These are phyloP conservation scores for Macrophomina pseudophaseolina DNA, from an alignment of 2,329 filamentous ascomycete genomes.

Conservation along the genomic window DNA sequence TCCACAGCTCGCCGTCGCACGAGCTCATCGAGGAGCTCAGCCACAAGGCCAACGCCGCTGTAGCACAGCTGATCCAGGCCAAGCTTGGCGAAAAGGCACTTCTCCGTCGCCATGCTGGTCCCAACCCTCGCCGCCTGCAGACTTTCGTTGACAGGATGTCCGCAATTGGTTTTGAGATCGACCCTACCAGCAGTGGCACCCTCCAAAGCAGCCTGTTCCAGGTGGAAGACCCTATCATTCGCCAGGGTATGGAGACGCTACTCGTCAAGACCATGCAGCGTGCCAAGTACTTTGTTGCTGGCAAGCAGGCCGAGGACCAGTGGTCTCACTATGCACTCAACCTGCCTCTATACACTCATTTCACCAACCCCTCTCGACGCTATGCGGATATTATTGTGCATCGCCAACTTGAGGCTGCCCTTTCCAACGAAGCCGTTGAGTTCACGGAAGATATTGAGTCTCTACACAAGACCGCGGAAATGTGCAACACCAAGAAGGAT, in stretches of 20 bases:
- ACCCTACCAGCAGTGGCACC: slow-evolving; percentile 84
- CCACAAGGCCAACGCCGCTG: slow-evolving; percentile 88
- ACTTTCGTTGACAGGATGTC: slow-evolving; percentile 94
- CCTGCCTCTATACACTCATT: slow-evolving; percentile 93
- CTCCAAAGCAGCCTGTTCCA: slow-evolving; percentile 95
- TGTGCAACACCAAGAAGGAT: slow-evolving; percentile 99
- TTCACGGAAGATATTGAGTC: slow-evolving; percentile 88
- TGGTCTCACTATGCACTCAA: slow-evolving; percentile 92
- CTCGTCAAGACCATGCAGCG: slow-evolving; percentile 94
- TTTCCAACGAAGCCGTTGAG: slow-evolving; percentile 81
- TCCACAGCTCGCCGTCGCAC: slow-evolving; percentile 85
- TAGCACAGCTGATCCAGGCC: slow-evolving; percentile 80
- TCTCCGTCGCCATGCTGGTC: slow-evolving; percentile 82
- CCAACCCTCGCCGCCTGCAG: slow-evolving; percentile 85
- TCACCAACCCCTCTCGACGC: slow-evolving; percentile 91
- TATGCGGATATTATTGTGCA: slow-evolving; percentile 96
- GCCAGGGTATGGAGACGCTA: slow-evolving; percentile 97
- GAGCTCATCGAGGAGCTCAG: slow-evolving; percentile 95
- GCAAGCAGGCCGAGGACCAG: slow-evolving; percentile 77
- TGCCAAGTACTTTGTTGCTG: slow-evolving; percentile 90
- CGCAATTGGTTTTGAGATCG: slow-evolving; percentile 86
- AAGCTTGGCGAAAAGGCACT: slow-evolving; percentile 90
- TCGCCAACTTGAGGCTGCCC: slow-evolving; percentile 85
- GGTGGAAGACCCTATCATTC: slow-evolving; percentile 83
- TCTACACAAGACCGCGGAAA: slow-evolving; percentile 88